These are phyloP conservation scores for Ephemerocybe angulata DNA, from an alignment of 768 basidiomycete genomes.

Conservation along the genomic window DNA sequence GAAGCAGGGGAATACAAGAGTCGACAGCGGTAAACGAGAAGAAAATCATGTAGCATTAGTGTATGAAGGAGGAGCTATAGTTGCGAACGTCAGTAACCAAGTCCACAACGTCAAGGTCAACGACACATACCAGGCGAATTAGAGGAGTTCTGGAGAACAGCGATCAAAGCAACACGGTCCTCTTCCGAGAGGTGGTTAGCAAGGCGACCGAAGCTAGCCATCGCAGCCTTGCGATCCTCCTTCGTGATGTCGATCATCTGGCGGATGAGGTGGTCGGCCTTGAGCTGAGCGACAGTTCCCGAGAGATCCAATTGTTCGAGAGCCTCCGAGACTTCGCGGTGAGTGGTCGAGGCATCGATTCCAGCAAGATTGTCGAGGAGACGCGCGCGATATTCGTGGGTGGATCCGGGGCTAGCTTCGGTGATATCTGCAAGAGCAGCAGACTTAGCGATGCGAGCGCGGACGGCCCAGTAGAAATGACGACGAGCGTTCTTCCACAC, in stretches of 20 bases:
- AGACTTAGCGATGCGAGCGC: conserved; percentile 74
- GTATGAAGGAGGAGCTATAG: conserved; percentile 37
- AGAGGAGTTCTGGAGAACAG: conserved; percentile 54
- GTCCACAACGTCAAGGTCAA: background rate
- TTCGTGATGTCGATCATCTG: conserved; percentile 64
- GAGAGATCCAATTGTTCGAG: conserved; percentile 71
- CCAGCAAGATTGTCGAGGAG: conserved; percentile 62
- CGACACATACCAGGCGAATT: conserved; percentile 55
- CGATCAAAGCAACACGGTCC: conserved; percentile 59
- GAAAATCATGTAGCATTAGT: conserved; percentile 22
- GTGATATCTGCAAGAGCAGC: conserved; percentile 59
- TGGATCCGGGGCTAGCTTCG: conserved; percentile 68
- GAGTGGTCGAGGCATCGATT: conserved; percentile 47
- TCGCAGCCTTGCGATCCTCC: conserved; percentile 71
- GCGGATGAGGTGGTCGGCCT: conserved; percentile 63
- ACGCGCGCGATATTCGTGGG: conserved; percentile 61
- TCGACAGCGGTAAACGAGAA: no score
- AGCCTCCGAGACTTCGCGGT: conserved; percentile 56
- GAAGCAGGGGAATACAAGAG: no score
- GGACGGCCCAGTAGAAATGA: conserved; percentile 91
- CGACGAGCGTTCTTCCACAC: conserved; percentile 89
- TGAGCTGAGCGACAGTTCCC: conserved; percentile 58
- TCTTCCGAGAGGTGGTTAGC: conserved; percentile 72
- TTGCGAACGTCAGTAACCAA: background rate
- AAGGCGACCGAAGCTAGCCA: conserved; percentile 70